Evolutionary conservation across 208 protist species (phyloP).

Genomic region (Crithidia mellificae): DNA sequence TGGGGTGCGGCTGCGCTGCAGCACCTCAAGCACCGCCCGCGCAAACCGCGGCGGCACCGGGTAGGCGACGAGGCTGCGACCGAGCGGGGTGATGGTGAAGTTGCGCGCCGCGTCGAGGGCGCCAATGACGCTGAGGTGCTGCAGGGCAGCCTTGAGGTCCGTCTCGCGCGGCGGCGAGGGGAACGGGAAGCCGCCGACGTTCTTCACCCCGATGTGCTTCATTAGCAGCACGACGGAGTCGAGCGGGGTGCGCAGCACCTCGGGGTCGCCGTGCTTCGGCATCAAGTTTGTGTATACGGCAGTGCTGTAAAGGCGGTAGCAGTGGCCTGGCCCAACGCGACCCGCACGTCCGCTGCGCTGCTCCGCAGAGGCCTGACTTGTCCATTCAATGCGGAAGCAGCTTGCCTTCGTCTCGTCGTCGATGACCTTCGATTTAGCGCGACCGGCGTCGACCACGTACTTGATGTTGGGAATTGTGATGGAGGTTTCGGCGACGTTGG

Average conservation of each 20-base stretch:
- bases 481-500: constrained; percentile 99
- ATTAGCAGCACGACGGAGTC: constrained; percentile 92
- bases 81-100: constrained; percentile 70
- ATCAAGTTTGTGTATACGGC: constrained; percentile 97
- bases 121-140: constrained; percentile 75
- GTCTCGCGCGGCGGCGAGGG: constrained; percentile 71
- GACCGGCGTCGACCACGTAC: constrained; percentile 98
- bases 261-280: constrained; percentile 93
- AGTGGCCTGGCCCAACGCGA: constrained; percentile 95
- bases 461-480: constrained; percentile 99
- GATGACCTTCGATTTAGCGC: constrained; percentile 96
- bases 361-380: constrained; percentile 96
- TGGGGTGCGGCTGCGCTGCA: constrained; percentile 31
- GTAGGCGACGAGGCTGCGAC: constrained; percentile 67
- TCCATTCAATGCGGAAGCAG: constrained; percentile 96
- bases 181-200: constrained; percentile 89
- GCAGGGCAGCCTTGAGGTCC: constrained; percentile 70
- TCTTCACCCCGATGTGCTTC: constrained; percentile 90
- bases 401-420: constrained; percentile 97
- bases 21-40: constrained; percentile 64
- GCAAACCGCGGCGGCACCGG: constrained; percentile 88
- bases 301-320: constrained; percentile 98
- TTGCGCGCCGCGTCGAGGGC: constrained; percentile 56
- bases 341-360: constrained; percentile 97
- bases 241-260: constrained; percentile 91